Evolutionary conservation across 257 asterid genomes (phyloP).

Genomic region (Scutellaria barbata): DNA sequence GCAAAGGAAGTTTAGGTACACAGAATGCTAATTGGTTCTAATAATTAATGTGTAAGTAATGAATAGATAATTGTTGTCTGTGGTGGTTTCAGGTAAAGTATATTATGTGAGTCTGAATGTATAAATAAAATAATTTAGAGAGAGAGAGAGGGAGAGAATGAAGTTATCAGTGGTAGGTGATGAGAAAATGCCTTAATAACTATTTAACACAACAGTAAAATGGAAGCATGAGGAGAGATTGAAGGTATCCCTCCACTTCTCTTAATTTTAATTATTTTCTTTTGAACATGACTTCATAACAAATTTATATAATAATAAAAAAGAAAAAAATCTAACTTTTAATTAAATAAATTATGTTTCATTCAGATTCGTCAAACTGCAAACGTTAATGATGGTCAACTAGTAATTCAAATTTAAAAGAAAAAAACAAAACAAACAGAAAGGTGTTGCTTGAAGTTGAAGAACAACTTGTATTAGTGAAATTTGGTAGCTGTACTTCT

Average conservation of each 20-base stretch:
- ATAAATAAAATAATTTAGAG: constrained; percentile 34
- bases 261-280: constrained; percentile 25
- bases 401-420: background rate
- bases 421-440: background rate
- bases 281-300: constrained; percentile 45
- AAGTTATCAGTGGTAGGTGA: constrained; percentile 82
- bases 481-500: constrained; percentile 37
- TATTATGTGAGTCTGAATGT: constrained; percentile 32
- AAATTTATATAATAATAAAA: background rate
- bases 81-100: constrained; percentile 56
- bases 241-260: constrained; percentile 49
- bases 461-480: constrained; percentile 25
- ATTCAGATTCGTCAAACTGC: constrained; percentile 34
- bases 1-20: constrained; percentile 52
- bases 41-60: constrained; percentile 44
- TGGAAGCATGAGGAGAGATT: constrained; percentile 59
- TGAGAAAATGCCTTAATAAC: constrained; percentile 59
- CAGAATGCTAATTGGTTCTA: constrained; percentile 42
- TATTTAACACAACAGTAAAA: constrained; percentile 53
- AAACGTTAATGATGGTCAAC: constrained; percentile 22
- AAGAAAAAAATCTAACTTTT: background rate
- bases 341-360: constrained; percentile 24
- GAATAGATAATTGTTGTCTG: constrained; percentile 48
- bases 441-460: background rate
- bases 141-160: constrained; percentile 55